Base-by-base conservation (phyloP, 768 basidiomycete species). In the Gyrodon lividus region DNA sequence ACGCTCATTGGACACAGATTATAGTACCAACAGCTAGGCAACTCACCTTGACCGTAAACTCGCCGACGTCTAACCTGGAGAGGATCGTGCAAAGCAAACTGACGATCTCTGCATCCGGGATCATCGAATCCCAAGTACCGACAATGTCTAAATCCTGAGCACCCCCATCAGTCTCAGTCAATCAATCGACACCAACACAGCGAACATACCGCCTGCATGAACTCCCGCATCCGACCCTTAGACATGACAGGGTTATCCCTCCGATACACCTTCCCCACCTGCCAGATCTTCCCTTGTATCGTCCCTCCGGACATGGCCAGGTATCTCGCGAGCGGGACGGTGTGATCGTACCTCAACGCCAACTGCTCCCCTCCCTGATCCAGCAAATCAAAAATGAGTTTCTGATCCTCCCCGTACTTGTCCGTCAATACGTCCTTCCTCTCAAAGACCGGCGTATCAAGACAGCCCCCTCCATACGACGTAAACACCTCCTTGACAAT, bases 361-460 rank as follows among this genome's bases (percentile, higher is more conserved):
- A 98, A 86, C 63, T 98, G 83, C 70, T 99, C 97, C 6, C 97
- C 97, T 3, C 97, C 96, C 64, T 99, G 96, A 70, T 98, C 97
- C 78, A 87, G 84, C 43, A 99, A 79, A 70, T 98, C 97, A 66
- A 97, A 98, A 54, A 99, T 98, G 59, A 98, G 84, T 69, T 98
- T 99, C 34, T 85, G 80, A 65, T 98, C 97, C 70, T 99, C 97
- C 46, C 97, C 97, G 59, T 98, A 97, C 72, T 99, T 99, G 53
- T 92, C 96, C 1, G 94, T 83, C 38, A 98, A 73, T 51, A 99
- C 86, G 65, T 99, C 97, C 69, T 95, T 95, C 54, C 96, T 85
- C 72, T 98, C 97, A 61, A 99, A 98, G 6, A 98, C 95, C 47
- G 97, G 97, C 2, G 97, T 99, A 70, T 99, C 97, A 48, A 99